phyloP scores from a whole-genome alignment of 768 basidiomycete genomes.

The Pholiota molesta region DNA sequence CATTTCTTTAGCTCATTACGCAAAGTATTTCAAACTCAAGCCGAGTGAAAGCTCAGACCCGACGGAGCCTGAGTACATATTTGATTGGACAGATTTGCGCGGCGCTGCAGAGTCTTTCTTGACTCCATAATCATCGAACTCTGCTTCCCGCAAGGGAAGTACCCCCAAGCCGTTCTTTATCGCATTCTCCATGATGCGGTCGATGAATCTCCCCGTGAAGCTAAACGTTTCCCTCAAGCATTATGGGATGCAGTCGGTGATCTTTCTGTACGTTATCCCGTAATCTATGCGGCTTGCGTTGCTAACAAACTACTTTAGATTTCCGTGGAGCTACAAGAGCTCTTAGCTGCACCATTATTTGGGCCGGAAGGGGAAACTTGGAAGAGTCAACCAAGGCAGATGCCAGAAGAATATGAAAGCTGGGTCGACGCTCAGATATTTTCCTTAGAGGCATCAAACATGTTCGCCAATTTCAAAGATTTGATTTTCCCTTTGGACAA shows the following conservation, averaged over 20 bases:
- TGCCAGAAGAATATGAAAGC: constrained; percentile 61
- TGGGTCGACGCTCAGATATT: constrained; percentile 73
- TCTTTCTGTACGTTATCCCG: constrained; percentile 57
- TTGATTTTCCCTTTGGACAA: constrained; percentile 60
- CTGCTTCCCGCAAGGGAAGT: constrained; percentile 70
- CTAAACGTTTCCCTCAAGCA: constrained; percentile 75
- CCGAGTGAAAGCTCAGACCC: constrained; percentile 35
- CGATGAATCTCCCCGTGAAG: constrained; percentile 73
- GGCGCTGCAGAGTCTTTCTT: constrained; percentile 75
- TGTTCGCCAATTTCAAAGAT: constrained; percentile 54
- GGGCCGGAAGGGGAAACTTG: constrained; percentile 57
- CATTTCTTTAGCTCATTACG: constrained; percentile 60
- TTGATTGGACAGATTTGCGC: constrained; percentile 66
- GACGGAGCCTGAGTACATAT: constrained; percentile 56
- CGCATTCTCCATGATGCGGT: constrained; percentile 71
- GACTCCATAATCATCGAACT: constrained; percentile 86
- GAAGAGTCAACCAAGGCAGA: constrained; percentile 49
- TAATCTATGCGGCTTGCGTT: not conserved
- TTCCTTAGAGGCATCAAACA: constrained; percentile 59
- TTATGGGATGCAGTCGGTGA: constrained; percentile 86
- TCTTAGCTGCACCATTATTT: constrained; percentile 65
- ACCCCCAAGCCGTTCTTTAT: constrained; percentile 68
- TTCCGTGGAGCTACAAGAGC: constrained; percentile 64
- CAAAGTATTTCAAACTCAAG: constrained; percentile 71
- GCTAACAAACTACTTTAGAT: constrained; percentile 40